Evolutionary conservation across 306 rosid genomes (phyloP), one percentile per base, ranked within the genome.

Genomic region (Quillaja saponaria): DNA sequence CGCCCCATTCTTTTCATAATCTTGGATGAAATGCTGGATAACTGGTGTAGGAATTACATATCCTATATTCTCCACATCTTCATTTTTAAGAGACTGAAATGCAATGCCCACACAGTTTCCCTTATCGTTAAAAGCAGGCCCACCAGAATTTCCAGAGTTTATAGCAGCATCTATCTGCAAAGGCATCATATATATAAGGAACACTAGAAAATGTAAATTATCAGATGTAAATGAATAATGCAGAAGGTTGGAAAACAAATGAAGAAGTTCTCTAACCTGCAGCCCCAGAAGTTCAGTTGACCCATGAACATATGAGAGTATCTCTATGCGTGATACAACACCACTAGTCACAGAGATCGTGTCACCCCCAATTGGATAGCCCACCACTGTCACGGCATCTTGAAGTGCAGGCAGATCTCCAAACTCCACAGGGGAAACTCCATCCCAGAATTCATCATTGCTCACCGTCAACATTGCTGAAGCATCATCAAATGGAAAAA

Each of bases 321-420:
- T 85, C 91, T 94, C 97, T 46, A 94, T 87, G 58, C 96, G 85
- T 0, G 99, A 94, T 8, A 94, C 95, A 63, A 87, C 99, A 55
- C 99, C 97, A 80, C 97, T 89, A 33, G 99, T 94, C 67, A 94
- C 99, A 34, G 97, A 94, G 75, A 94, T 89, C 38, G 97, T 94
- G 78, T 94, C 96, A 35, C 97, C 96, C 10, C 99, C 99, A 76
- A 94, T 87, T 10, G 99, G 99, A 58, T 94, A 94, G 62, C 99
- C 97, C 60, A 94, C 97, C 18, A 94, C 99, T 68, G 89, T 94
- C 40, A 94, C 95, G 0, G 97, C 95, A 75, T 94, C 99, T 75
- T 89, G 97, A 51, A 94, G 91, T 4, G 96, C 68, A 19, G 97
- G 97, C 77, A 94, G 75, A 15, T 80, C 80, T 52, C 99, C 96